Percentiles rank a stretch among this genome's conserved stretches.
phyloP scores from a whole-genome alignment of 805 yeast genomes.

The Ogataea zsoltii region DNA sequence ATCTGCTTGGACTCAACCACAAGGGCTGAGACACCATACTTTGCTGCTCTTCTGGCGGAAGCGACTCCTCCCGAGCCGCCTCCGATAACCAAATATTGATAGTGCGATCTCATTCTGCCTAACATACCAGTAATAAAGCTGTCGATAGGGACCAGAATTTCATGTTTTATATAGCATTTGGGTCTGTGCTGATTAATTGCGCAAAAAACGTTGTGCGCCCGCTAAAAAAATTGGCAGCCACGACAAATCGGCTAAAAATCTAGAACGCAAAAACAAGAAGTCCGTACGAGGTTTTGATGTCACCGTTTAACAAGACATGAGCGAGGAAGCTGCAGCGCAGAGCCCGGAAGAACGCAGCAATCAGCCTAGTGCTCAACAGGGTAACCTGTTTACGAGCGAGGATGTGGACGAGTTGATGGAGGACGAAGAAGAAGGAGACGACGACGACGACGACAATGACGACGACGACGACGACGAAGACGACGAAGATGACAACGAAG shows the following conservation, averaged over 20 bases:
- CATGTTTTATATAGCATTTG: neutral
- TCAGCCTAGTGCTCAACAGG: conserved; percentile 3
- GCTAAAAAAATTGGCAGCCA: neutral
- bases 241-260: neutral
- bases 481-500: conserved; percentile 11
- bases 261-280: neutral
- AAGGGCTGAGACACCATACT: conserved; percentile 85
- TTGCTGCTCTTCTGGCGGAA: conserved; percentile 95
- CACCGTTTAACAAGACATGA: no score
- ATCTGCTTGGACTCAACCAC: conserved; percentile 77
- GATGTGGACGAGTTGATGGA: conserved; percentile 26
- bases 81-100: conserved; percentile 92
- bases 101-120: conserved; percentile 50
- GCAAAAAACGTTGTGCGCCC: neutral
- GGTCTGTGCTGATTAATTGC: neutral
- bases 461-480: conserved; percentile 12
- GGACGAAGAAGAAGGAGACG: conserved; percentile 36
- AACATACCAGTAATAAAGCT: conserved; percentile 19
- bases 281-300: neutral
- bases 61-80: conserved; percentile 99
- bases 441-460: conserved; percentile 10
- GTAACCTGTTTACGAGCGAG: conserved; percentile 19
- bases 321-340: no score
- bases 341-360: no score
- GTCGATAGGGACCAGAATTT: no score